These are phyloP conservation scores for Cornus suecica DNA, from an alignment of 148 eudicot species.

Conservation along the genomic window DNA sequence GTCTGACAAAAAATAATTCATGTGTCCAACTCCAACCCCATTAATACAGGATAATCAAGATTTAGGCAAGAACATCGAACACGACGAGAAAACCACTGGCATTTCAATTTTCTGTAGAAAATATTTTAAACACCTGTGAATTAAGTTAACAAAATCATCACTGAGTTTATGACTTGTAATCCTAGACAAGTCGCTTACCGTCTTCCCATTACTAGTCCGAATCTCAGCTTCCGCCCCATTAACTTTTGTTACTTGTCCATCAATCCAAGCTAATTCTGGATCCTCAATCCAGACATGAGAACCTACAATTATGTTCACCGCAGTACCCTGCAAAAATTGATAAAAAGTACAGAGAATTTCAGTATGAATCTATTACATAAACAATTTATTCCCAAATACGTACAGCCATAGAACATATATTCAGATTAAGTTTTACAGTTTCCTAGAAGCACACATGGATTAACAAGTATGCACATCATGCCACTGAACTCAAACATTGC, in stretches of 20 bases:
- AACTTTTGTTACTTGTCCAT: slow-evolving; percentile 63
- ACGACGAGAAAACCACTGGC: not conserved
- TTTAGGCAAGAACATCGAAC: too few species aligned
- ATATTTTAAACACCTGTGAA: too few species aligned
- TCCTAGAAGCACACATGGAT: not conserved
- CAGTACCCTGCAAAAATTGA: slow-evolving; percentile 61
- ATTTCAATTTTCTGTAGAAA: not conserved
- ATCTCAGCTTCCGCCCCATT: slow-evolving; percentile 60
- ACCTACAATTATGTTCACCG: slow-evolving; percentile 77
- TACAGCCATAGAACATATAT: too few species aligned
- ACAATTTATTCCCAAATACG: not conserved
- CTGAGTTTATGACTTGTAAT: not conserved
- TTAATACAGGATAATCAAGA: too few species aligned
- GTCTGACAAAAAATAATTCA: too few species aligned
- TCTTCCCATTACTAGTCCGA: slow-evolving; percentile 55
- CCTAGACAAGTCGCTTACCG: slow-evolving; percentile 26
- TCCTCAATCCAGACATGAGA: slow-evolving; percentile 94
- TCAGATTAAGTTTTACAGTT: too few species aligned
- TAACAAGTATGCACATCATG: not conserved
- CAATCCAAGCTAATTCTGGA: slow-evolving; percentile 68
- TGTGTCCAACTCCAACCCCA: too few species aligned
- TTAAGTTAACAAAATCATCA: too few species aligned
- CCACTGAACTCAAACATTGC: not conserved
- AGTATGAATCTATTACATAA: not conserved
- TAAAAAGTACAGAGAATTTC: not conserved